phyloP scores from a whole-genome alignment of 495 filamentous ascomycete species.

The Hypoxylon perforatum region DNA sequence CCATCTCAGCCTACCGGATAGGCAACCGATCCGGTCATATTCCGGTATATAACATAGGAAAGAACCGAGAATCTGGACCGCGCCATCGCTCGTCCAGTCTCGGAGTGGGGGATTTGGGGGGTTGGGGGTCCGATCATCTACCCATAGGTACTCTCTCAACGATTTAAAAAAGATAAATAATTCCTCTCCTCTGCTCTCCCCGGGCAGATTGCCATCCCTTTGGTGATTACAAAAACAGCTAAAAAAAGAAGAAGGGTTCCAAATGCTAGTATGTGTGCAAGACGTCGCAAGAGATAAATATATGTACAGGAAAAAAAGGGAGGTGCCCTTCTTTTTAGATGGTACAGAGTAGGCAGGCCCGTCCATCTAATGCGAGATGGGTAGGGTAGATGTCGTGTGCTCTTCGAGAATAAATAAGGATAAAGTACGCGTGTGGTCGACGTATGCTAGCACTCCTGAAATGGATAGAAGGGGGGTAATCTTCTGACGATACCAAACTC shows the following conservation, averaged over 20 bases:
- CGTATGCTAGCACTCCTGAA: constrained; percentile 15
- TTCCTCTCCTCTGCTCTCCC: constrained; percentile 11
- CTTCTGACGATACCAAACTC: constrained; percentile 34
- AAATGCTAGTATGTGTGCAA: constrained; percentile 34
- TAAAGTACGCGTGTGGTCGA: background rate
- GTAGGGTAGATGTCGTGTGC: constrained; percentile 8
- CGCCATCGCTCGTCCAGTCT: constrained; percentile 20
- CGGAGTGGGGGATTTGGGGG: no score
- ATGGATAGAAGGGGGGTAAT: constrained; percentile 28
- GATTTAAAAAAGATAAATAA: constrained; percentile 9
- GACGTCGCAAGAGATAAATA: constrained; percentile 25
- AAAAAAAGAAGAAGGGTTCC: constrained; percentile 16
- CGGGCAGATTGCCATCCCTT: constrained; percentile 17
- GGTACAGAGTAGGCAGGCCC: constrained; percentile 24
- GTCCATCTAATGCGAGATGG: constrained; percentile 9
- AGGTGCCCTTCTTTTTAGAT: constrained; percentile 4
- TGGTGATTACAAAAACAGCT: constrained; percentile 37
- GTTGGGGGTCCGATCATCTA: constrained; percentile 29
- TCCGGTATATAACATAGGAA: constrained; percentile 39
- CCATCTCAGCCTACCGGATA: background rate
- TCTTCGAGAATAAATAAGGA: background rate
- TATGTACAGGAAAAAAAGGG: constrained; percentile 33
- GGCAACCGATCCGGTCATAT: constrained; percentile 19
- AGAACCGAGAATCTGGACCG: constrained; percentile 17
- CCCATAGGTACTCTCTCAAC: constrained; percentile 7